Base-by-base conservation (phyloP, 176 grass and related monocot species). In the Secale cereale region DNA sequence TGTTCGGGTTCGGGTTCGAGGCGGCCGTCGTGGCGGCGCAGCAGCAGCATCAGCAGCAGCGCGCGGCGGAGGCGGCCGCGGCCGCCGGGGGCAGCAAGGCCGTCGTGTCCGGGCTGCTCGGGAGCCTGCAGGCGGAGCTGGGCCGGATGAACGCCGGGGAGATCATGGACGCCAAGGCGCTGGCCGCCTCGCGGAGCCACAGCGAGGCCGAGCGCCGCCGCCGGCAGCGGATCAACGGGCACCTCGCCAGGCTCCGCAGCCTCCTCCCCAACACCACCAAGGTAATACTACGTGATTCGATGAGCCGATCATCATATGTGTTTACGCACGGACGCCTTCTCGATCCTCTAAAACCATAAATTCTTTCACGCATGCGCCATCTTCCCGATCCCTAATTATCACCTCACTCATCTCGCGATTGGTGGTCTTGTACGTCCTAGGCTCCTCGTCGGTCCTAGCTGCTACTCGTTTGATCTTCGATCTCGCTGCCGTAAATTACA, bases 191-290 rank as follows among this genome's bases (percentile, higher is more conserved):
- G 4, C 89, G 92, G 30, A 99, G 90, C 80, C 97, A 99, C 86
- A 99, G 97, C 88, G 97, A 99, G 86, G 97, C 97, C 78, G 97
- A 99, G 91, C 93, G 97, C 60, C 91, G 97, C 4, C 91, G 97
- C 7, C 88, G 97, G 39, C 94, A 99, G 87, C 88, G 97, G 69
- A 99, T 99, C 90, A 99, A 96, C 83, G 88, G 91, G 0, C 97
- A 99, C 86, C 88, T 99, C 28, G 90, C 94, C 14, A 90, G 64
- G 84, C 82, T 99, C 70, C 90, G 97, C 26, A 99, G 94, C 81
- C 88, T 99, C 79, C 90, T 99, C 23, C 94, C 97, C 56, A 99
- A 92, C 84, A 96, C 97, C 32, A 99, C 97, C 52, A 99, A 99
- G 92, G 97, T 74, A 74, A 40, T 13, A 8, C 2, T 20, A 64